Base-by-base conservation (phyloP, 176 grass and related monocot genomes). In the Carex scoparia region DNA sequence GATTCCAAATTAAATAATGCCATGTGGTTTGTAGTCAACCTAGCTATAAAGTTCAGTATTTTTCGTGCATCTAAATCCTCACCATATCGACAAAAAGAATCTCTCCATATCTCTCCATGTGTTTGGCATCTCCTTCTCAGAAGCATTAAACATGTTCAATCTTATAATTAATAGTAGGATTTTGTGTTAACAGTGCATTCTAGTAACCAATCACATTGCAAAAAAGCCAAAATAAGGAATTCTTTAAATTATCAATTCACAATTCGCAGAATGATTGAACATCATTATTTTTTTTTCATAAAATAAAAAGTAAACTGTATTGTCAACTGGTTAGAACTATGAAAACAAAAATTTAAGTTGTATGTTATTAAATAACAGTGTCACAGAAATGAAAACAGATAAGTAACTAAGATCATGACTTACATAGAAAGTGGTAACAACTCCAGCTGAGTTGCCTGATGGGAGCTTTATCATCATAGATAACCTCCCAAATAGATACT, bases 401-500 rank as follows among this genome's bases (percentile, higher is more conserved):
- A 62, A 2, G 0, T 13, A 62, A 2, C 0, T 57, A 68, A n/a
- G 75, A 30, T 3, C 14, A 55, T 33, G 80, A 60, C 84, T 86
- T 86, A 90, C 89, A 58, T 92, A 93, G 59, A 88, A 90, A 11
- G 89, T 89, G 3, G 92, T 79, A 30, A 89, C 87, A 0, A 83
- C 87, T 54, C 92, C 92, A 10, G 87, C 73, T 4, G 89, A 91
- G 79, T 91, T 88, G 9, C 92, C 92, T 0, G 67, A 40, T 9
- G 89, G 85, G 72, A 94, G 92, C 64, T 89, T 94, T 35, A 89
- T 89, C 69, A 80, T 44, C 82, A 91, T 91, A 71, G 58, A 86
- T 82, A 87, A 66, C 87, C 79, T 64, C 6, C 89, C 92, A 60
- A 88, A 91, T 31, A 88, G 82, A 77, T 89, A 91, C 79, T 85